Evolutionary conservation across 2,329 filamentous ascomycete species (phyloP).

Genomic region (Onygena corvina): DNA sequence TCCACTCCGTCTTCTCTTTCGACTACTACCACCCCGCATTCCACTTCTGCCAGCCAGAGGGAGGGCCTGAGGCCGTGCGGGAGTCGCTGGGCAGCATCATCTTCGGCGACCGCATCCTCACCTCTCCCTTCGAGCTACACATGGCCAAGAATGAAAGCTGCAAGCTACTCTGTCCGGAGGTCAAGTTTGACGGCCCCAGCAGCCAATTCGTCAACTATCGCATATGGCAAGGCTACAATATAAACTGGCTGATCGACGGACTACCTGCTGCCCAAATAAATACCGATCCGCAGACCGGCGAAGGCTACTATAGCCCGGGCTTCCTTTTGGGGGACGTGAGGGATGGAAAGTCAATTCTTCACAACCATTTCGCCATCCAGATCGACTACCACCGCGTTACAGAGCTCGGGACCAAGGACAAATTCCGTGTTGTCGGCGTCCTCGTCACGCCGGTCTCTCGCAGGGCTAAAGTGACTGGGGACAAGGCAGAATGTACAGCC

Average conservation of each 20-base stretch:
- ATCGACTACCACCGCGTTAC: constrained; percentile 82
- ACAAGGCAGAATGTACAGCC: constrained; percentile 51
- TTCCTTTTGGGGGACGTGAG: constrained; percentile 61
- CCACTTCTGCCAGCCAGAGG: constrained; percentile 72
- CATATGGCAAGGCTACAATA: constrained; percentile 74
- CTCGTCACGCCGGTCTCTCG: constrained; percentile 71
- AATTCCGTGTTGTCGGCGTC: constrained; percentile 83
- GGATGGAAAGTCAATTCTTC: constrained; percentile 50
- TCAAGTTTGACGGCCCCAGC: constrained; percentile 52
- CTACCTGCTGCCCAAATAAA: constrained; percentile 79
- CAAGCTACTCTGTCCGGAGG: constrained; percentile 60
- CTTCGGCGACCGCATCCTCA: constrained; percentile 93
- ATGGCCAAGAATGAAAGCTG: constrained; percentile 84
- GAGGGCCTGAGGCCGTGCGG: constrained; percentile 63
- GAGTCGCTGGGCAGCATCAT: constrained; percentile 92
- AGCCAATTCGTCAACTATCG: constrained; percentile 69
- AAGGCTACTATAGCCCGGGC: constrained; percentile 79
- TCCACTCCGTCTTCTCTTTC: constrained; percentile 88
- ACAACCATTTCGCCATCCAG: constrained; percentile 92
- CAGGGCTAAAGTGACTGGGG: constrained; percentile 40
- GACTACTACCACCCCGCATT: constrained; percentile 89
- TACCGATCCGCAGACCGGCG: constrained; percentile 60
- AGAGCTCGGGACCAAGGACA: constrained; percentile 39
- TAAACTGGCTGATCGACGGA: constrained; percentile 94
- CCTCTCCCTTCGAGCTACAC: constrained; percentile 79